Percentiles rank a stretch among this genome's conserved stretches.
Conservation (phyloP, 208 protist genomes). For the Trypanosoma scelopori region DNA sequence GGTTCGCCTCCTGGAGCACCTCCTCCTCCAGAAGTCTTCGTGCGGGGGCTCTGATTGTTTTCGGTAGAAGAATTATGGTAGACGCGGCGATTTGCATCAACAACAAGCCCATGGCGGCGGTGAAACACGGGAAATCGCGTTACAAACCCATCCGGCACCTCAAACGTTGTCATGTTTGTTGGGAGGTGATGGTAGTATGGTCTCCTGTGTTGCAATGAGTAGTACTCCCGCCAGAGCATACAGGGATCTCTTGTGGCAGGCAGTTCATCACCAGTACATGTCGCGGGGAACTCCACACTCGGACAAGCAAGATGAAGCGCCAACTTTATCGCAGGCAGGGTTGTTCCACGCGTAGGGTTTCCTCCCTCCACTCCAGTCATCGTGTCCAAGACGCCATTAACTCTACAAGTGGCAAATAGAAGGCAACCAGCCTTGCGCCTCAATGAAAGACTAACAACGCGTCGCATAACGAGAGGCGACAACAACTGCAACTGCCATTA, state of each 20-base stretch:
- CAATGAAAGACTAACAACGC: background rate
- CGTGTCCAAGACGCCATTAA: background rate
- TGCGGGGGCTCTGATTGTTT: background rate
- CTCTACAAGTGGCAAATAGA: background rate
- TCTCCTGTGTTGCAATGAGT: conserved; percentile 45
- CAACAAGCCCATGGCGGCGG: conserved; percentile 35
- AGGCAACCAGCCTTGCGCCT: background rate
- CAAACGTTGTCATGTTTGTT: conserved; percentile 56
- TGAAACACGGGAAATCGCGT: conserved; percentile 74
- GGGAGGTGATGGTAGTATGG: conserved; percentile 82
- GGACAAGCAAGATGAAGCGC: conserved; percentile 49
- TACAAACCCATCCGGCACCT: conserved; percentile 75
- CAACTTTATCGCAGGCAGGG: conserved; percentile 55
- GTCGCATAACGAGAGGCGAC: background rate
- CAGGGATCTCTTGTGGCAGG: conserved; percentile 48
- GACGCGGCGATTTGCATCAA: conserved; percentile 55
- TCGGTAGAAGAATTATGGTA: conserved; percentile 12
- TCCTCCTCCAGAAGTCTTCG: background rate
- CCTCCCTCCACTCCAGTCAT: background rate
- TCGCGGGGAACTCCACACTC: conserved; percentile 51
- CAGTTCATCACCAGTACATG: conserved; percentile 33
- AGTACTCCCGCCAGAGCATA: conserved; percentile 76
- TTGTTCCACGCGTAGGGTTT: background rate
- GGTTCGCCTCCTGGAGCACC: background rate
- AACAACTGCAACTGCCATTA: too few relatives aligned